phyloP scores from a whole-genome alignment of 148 eudicot genomes.

The Arbutus unedo region DNA sequence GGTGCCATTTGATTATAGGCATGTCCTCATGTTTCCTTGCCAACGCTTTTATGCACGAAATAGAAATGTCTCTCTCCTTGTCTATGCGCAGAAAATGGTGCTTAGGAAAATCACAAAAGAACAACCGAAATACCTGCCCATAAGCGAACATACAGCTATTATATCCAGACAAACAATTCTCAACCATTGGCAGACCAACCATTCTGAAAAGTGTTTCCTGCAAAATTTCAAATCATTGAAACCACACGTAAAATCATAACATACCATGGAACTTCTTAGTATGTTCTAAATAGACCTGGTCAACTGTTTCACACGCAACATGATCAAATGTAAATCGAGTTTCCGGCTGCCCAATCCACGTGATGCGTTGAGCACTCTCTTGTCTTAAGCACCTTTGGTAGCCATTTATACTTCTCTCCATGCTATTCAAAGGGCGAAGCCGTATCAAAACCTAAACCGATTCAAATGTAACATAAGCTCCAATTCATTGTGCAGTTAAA shows the following conservation, averaged over 20 bases:
- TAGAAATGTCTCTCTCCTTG: not conserved
- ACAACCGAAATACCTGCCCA: slow-evolving; percentile 65
- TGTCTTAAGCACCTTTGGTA: slow-evolving; percentile 83
- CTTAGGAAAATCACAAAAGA: not conserved
- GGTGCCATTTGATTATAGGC: not conserved
- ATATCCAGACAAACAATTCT: slow-evolving; percentile 94
- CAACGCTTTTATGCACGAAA: not conserved
- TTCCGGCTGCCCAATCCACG: slow-evolving; percentile 92
- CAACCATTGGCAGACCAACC: slow-evolving; percentile 98
- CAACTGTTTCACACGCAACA: slow-evolving; percentile 93
- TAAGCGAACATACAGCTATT: slow-evolving; percentile 97
- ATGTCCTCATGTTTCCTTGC: not conserved
- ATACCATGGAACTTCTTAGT: not conserved
- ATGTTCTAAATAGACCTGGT: slow-evolving; percentile 53
- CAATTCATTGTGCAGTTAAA: not conserved
- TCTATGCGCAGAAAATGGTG: not conserved
- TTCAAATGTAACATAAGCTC: slow-evolving; percentile 9
- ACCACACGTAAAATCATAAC: not conserved
- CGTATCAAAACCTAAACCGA: slow-evolving; percentile 73
- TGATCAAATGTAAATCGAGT: slow-evolving; percentile 95
- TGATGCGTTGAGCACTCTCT: slow-evolving; percentile 80
- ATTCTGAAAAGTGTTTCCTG: slow-evolving; percentile 95
- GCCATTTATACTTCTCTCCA: slow-evolving; percentile 60
- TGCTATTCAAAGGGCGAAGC: slow-evolving; percentile 67
- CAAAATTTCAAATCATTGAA: slow-evolving; percentile 19